phyloP scores from a whole-genome alignment of 1,284 basidiomycete species.

The Ganoderma resinaceum region DNA sequence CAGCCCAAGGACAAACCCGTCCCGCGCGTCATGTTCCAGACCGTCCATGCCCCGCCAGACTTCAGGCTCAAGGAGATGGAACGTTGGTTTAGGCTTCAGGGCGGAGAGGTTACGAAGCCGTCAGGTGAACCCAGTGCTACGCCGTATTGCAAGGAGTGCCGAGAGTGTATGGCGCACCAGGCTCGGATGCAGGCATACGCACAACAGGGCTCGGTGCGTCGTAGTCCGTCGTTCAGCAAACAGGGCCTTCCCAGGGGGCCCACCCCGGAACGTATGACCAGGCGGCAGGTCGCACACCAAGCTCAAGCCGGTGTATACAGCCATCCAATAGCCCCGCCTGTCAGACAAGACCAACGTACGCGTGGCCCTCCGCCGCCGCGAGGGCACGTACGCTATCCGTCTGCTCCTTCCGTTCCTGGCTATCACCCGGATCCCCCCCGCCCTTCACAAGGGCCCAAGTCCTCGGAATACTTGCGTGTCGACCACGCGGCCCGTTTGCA shows the following conservation, averaged over 20 bases:
- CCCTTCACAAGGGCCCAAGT: constrained; percentile 22
- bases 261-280: constrained; percentile 25
- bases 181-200: constrained; percentile 24
- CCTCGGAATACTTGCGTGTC: constrained; percentile 23
- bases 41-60: constrained; percentile 69
- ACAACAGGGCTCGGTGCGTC: constrained; percentile 27
- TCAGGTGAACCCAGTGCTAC: constrained; percentile 27
- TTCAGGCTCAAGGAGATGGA: constrained; percentile 81
- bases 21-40: constrained; percentile 58
- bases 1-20: constrained; percentile 45
- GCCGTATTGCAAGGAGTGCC: constrained; percentile 38
- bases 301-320: constrained; percentile 17
- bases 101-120: constrained; percentile 35
- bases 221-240: constrained; percentile 24
- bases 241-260: constrained; percentile 15
- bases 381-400: constrained; percentile 27
- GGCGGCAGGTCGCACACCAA: constrained; percentile 21
- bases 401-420: constrained; percentile 22
- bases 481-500: constrained; percentile 32
- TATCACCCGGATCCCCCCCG: constrained; percentile 19
- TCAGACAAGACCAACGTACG: constrained; percentile 22
- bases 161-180: constrained; percentile 27
- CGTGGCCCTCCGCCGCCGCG: constrained; percentile 26
- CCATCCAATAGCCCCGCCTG: constrained; percentile 21
- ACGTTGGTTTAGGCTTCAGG: constrained; percentile 64